phyloP scores from a whole-genome alignment of 2,329 filamentous ascomycete genomes.

The Talaromyces sp. region DNA sequence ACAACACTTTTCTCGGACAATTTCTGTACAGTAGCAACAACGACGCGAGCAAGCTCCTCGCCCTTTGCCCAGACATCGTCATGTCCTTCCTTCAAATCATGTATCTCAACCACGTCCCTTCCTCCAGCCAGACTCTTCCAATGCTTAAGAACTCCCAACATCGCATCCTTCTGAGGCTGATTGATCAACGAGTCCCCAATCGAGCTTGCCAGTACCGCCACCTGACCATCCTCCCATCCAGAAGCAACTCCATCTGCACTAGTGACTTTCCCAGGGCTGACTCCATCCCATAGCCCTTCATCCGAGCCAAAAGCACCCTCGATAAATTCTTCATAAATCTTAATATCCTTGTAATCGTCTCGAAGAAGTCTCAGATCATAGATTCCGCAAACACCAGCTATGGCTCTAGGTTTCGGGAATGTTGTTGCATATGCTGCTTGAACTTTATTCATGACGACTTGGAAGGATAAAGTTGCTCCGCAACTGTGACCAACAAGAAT shows the following conservation, averaged over 20 bases:
- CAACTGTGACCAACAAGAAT: conserved; percentile 45
- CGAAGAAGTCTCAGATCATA: conserved; percentile 39
- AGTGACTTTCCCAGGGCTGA: conserved; percentile 34
- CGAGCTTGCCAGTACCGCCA: conserved; percentile 40
- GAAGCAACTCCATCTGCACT: conserved; percentile 27
- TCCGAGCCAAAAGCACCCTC: conserved; percentile 40
- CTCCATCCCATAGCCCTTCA: conserved; percentile 34
- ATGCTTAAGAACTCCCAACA: conserved; percentile 49
- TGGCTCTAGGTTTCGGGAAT: conserved; percentile 29
- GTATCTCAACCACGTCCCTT: conserved; percentile 36
- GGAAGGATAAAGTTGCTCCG: conserved; percentile 44
- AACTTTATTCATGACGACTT: conserved; percentile 35
- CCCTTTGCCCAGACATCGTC: conserved; percentile 41
- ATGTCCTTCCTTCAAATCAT: conserved; percentile 35
- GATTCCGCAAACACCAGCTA: conserved; percentile 42
- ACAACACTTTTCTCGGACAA: conserved; percentile 12
- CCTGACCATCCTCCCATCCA: conserved; percentile 31
- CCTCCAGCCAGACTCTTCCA: conserved; percentile 43
- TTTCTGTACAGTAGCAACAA: conserved; percentile 29
- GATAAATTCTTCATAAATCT: conserved; percentile 37
- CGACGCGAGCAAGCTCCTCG: conserved; percentile 35
- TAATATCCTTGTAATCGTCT: conserved; percentile 27
- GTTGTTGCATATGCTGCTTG: conserved; percentile 6
- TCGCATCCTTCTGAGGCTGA: conserved; percentile 31
- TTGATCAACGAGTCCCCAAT: conserved; percentile 40